Conservation (phyloP, 2,329 filamentous ascomycete genomes). For the Fusarium torulosum region DNA sequence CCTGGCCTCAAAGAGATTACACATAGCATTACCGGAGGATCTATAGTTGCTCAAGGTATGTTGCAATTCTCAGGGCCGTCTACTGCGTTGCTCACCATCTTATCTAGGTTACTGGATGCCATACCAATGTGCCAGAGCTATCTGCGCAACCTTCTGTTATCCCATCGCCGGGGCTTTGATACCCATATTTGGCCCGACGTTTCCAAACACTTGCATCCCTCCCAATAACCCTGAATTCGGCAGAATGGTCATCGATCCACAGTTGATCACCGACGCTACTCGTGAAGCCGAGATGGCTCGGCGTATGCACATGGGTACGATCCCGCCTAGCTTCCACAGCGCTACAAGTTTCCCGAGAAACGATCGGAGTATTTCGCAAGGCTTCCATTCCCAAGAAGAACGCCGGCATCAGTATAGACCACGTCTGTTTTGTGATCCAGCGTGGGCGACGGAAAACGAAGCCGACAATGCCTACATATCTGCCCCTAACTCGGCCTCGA, state of each 20-base stretch:
- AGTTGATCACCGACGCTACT: slow-evolving; percentile 66
- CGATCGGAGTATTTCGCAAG: slow-evolving; percentile 15
- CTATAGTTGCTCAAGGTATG: slow-evolving; percentile 87
- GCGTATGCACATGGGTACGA: slow-evolving; percentile 34
- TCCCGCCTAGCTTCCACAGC: slow-evolving; percentile 14
- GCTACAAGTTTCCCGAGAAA: slow-evolving; percentile 43
- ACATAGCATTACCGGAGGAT: slow-evolving; percentile 93
- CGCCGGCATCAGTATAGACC: slow-evolving; percentile 33
- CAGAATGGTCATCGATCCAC: slow-evolving; percentile 73
- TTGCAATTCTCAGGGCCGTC: not conserved
- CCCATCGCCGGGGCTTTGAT: slow-evolving; percentile 86
- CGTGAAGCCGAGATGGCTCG: slow-evolving; percentile 57
- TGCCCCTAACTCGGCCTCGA: slow-evolving; percentile 48
- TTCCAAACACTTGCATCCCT: slow-evolving; percentile 77
- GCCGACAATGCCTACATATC: slow-evolving; percentile 39
- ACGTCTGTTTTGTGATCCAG: slow-evolving; percentile 43
- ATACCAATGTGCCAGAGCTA: slow-evolving; percentile 83
- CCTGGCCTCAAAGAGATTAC: slow-evolving; percentile 88
- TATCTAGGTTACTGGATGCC: slow-evolving; percentile 94
- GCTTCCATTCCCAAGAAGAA: slow-evolving; percentile 36
- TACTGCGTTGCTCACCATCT: slow-evolving; percentile 23
- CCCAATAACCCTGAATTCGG: slow-evolving; percentile 74
- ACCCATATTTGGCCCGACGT: slow-evolving; percentile 88
- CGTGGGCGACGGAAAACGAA: slow-evolving; percentile 40
- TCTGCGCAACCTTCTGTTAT: slow-evolving; percentile 92